Percentiles rank a stretch among this genome's conserved stretches.
These are phyloP conservation scores for Styphnolobium japonicum DNA, from an alignment of 306 rosid species.

Conservation along the genomic window DNA sequence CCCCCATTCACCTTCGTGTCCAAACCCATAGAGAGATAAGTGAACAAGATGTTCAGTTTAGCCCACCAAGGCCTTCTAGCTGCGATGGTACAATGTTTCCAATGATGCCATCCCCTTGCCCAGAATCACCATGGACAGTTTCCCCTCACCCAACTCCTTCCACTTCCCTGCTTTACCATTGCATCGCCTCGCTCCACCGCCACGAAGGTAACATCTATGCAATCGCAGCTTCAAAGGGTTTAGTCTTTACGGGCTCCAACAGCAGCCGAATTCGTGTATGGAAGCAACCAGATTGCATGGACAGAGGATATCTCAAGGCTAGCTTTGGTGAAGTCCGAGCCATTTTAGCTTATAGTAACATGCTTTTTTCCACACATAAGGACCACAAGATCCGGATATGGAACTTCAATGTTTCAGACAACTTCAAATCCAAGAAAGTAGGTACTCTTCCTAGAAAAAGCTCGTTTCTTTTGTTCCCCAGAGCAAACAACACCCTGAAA, in stretches of 20 bases:
- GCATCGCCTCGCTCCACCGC: conserved; percentile 72
- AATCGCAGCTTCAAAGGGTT: conserved; percentile 48
- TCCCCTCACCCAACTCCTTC: conserved; percentile 61
- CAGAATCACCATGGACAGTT: conserved; percentile 81
- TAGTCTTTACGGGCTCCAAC: conserved; percentile 62
- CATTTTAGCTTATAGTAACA: conserved; percentile 41
- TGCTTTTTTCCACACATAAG: conserved; percentile 63
- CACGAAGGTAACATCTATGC: conserved; percentile 67
- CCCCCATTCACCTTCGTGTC: conserved; percentile 31
- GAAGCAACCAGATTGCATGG: conserved; percentile 66
- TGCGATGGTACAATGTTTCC: conserved; percentile 15
- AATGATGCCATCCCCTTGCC: conserved; percentile 38
- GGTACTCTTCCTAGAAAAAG: conserved; percentile 50
- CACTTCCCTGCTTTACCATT: conserved; percentile 63
- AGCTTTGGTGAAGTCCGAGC: conserved; percentile 48
- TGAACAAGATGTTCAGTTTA: conserved; percentile 42
- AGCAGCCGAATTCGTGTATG: conserved; percentile 56
- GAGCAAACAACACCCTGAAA: conserved; percentile 12
- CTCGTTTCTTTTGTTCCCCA: conserved; percentile 35
- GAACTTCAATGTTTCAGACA: conserved; percentile 50
- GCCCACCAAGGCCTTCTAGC: conserved; percentile 37
- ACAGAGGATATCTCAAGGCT: conserved; percentile 48
- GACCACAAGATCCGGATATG: conserved; percentile 60
- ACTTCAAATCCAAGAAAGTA: conserved; percentile 48
- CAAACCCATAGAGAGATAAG: conserved; percentile 31